These are phyloP conservation scores for Cucumis cinereus DNA, from an alignment of 306 rosid species.

Conservation along the genomic window DNA sequence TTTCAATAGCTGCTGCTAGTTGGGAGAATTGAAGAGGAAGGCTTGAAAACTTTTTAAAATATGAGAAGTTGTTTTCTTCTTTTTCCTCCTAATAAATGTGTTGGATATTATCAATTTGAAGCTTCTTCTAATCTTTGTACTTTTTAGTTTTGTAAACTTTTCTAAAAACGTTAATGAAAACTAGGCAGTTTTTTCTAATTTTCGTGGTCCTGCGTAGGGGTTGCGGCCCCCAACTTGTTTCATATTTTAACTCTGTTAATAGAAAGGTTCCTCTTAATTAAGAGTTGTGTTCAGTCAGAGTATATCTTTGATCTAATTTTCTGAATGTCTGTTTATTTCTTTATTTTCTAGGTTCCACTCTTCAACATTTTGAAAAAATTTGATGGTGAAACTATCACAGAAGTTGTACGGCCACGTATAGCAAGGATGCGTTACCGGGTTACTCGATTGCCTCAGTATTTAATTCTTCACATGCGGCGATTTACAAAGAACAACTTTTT, in stretches of 20 bases:
- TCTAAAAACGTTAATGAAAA: background rate
- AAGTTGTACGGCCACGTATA: conserved; percentile 82
- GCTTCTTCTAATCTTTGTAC: background rate
- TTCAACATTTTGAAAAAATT: conserved; percentile 91
- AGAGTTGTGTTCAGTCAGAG: background rate
- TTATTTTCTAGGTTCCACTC: conserved; percentile 58
- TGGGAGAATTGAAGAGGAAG: background rate
- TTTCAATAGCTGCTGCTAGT: background rate
- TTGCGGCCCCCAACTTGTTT: background rate
- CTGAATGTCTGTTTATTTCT: conserved; percentile 6
- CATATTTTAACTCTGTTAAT: background rate
- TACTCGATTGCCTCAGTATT: conserved; percentile 67
- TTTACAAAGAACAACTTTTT: conserved; percentile 94
- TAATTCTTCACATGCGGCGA: conserved; percentile 86
- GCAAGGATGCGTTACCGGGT: conserved; percentile 91
- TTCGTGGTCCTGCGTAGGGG: background rate
- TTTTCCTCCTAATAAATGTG: background rate
- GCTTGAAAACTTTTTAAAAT: background rate
- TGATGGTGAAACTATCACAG: conserved; percentile 86
- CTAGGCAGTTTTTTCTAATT: background rate
- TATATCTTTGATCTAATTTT: background rate
- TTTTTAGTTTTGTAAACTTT: background rate
- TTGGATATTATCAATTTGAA: background rate
- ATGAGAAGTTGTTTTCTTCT: background rate
- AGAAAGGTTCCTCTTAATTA: background rate